Conservation (phyloP, 1,284 basidiomycete genomes). For the Ustilago curta region DNA sequence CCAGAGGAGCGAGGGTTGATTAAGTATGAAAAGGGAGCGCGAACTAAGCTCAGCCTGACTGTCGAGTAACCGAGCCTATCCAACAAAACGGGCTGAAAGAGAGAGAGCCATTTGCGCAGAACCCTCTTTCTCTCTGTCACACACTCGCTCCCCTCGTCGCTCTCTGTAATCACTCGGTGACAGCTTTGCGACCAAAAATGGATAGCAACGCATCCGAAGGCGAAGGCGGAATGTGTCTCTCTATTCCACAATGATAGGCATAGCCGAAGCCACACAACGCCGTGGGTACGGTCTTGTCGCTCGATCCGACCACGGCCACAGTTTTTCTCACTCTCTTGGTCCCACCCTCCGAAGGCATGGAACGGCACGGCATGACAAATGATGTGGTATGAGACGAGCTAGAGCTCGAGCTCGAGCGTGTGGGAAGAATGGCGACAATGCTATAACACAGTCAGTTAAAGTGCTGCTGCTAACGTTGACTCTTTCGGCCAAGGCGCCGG, state of each 20-base stretch:
- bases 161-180: no score
- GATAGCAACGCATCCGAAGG: no score
- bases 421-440: not conserved
- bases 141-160: no score
- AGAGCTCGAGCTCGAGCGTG: conserved; percentile 5
- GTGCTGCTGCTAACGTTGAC: not conserved
- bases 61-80: conserved; percentile 1
- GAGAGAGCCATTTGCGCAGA: no score
- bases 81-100: no score
- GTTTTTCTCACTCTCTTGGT: not conserved
- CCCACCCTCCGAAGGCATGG: not conserved
- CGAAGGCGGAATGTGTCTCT: no score
- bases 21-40: conserved; percentile 7
- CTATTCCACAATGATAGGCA: not conserved
- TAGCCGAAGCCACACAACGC: conserved; percentile 22
- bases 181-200: no score
- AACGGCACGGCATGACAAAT: not conserved
- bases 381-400: no score
- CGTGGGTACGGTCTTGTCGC: conserved; percentile 6
- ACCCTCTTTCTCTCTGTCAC: no score
- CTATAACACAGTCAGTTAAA: not conserved
- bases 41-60: not conserved
- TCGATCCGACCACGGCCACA: not conserved
- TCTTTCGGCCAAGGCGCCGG: conserved; percentile 2
- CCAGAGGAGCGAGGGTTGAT: not conserved